Conservation (phyloP, 345 rosid genomes). For the Syzygium grande region DNA sequence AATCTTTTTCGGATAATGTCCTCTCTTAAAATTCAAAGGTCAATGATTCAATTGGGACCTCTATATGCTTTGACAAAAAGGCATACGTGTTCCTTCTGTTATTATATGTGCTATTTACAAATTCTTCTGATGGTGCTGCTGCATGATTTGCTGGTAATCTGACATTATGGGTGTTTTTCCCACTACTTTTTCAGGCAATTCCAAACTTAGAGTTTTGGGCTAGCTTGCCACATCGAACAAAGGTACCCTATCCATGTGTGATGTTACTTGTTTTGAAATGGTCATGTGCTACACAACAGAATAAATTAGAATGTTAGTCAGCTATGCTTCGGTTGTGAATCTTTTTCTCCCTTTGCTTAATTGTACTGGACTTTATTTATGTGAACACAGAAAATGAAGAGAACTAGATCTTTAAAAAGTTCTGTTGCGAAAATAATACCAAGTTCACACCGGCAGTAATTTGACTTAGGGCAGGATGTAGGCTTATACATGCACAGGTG, state of each 20-base stretch:
- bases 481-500: background rate
- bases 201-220: constrained; percentile 84
- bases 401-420: background rate
- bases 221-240: constrained; percentile 61
- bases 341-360: background rate
- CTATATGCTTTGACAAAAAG: background rate
- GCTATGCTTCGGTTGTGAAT: background rate
- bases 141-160: background rate
- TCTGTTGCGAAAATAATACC: background rate
- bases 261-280: background rate
- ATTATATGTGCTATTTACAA: background rate
- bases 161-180: background rate
- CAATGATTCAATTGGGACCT: background rate
- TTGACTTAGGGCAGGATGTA: background rate
- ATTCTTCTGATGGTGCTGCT: background rate
- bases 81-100: background rate
- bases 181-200: constrained; percentile 41
- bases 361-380: background rate
- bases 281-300: background rate
- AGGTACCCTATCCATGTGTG: constrained; percentile 29
- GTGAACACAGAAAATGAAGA: background rate
- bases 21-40: background rate
- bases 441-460: background rate
- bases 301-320: background rate
- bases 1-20: background rate